A percentile compares a stretch with the other conserved stretches of the same genome.
Evolutionary conservation across 2,329 filamentous ascomycete species (phyloP).

Genomic region (Fusarium algeriense): DNA sequence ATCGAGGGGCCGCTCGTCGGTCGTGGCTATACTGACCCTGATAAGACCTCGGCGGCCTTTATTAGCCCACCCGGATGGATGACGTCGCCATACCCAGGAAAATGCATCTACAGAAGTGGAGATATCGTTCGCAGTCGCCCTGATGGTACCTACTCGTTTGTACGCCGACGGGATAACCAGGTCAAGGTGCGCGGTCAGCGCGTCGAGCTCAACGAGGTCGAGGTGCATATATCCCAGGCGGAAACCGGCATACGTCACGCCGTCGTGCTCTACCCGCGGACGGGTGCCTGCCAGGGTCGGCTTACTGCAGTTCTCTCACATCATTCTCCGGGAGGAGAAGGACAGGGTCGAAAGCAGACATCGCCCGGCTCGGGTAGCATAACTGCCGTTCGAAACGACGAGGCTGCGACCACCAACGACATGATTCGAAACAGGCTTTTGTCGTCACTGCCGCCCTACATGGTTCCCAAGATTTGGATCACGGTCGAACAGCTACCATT

Average conservation of each 20-base stretch:
- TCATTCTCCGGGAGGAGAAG: not conserved
- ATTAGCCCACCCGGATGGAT: not conserved
- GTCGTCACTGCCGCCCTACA: not conserved
- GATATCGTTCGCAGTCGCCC: not conserved
- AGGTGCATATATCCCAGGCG: not conserved
- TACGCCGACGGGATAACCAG: slow-evolving; percentile 46
- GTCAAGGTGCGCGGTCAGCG: slow-evolving; percentile 49
- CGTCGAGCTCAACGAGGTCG: slow-evolving; percentile 13
- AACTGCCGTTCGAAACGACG: not conserved
- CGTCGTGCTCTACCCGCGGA: not conserved
- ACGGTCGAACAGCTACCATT: not conserved
- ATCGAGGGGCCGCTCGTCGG: not conserved
- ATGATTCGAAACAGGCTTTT: not conserved
- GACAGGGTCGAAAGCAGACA: not conserved
- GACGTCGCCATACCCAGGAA: not conserved
- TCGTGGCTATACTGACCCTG: not conserved
- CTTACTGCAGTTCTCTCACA: not conserved
- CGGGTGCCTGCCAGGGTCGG: not conserved
- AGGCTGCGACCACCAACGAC: not conserved
- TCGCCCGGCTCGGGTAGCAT: not conserved
- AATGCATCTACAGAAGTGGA: not conserved
- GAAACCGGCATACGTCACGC: not conserved
- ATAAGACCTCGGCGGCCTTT: not conserved
- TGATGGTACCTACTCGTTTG: slow-evolving; percentile 13
- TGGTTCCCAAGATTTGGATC: slow-evolving; percentile 5